Base-by-base conservation (phyloP, 306 rosid genomes). In the Sicyos baderoa region DNA sequence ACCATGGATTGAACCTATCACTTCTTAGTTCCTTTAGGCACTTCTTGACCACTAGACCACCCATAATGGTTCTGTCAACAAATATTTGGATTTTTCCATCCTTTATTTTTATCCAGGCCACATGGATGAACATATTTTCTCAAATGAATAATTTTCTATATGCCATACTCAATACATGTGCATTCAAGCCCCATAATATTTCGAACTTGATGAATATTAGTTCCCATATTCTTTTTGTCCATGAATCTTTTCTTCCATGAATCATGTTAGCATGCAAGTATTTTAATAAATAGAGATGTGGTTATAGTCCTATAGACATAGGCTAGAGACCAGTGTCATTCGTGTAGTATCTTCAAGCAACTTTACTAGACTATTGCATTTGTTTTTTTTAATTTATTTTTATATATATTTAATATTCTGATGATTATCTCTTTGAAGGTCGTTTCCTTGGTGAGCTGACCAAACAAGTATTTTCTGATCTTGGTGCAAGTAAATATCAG, bases 401-500 rank as follows among this genome's bases (percentile, higher is more conserved):
- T 13, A 9, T 45, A 4, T 40, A n/a, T n/a, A n/a, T n/a, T n/a
- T 4, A 35, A 35, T 35, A 35, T 67, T 44, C 18, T 51, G 48
- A 54, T 70, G 19, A 13, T 1, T 50, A n/a, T 73, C 35, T 72
- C 57, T 73, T 68, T 62, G 56, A 42, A 93, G 98, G 98, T 9
- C 97, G 97, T 77, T 93, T 93, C 80, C 94, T 93, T 72, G 98
- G 84, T 27, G 98, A 93, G 89, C 78, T 89, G 85, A 89, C 96
- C 73, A 86, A 84, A 75, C 94, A 93, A 88, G 98, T 93, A 42
- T 89, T 93, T 74, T 82, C 91, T 72, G 98, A 93, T 79, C 98
- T 93, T 66, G 73, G 5, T n/a, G 94, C 96, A 9, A 89, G 97
- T 82, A 93, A 93, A 93, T 93, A 86, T 85, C 98, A 89, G 98